These are phyloP conservation scores for Hypsizygus marmoreus DNA, from an alignment of 768 basidiomycete species.

Conservation along the genomic window DNA sequence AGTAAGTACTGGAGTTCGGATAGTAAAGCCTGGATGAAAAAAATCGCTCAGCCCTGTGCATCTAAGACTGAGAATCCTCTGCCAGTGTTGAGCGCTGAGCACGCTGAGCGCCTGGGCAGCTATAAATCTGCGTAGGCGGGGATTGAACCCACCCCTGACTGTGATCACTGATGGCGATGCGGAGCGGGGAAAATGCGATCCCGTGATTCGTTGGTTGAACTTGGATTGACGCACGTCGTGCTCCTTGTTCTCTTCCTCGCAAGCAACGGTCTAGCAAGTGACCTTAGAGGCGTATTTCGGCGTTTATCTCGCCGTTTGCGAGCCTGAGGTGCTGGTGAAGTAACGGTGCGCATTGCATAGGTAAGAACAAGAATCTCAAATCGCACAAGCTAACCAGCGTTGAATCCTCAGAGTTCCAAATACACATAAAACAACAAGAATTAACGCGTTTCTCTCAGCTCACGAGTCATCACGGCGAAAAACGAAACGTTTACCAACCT, in stretches of 20 bases:
- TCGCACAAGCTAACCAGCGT: background rate
- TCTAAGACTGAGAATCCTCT: no score
- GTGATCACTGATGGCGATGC: constrained; percentile 3
- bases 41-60: no score
- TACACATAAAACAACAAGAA: constrained; percentile 21
- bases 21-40: no score
- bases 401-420: constrained; percentile 15
- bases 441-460: constrained; percentile 25
- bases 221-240: constrained; percentile 5
- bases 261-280: constrained; percentile 17
- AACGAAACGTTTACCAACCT: constrained; percentile 15
- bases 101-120: no score
- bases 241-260: constrained; percentile 17
- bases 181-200: constrained; percentile 6
- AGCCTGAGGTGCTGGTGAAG: constrained; percentile 18
- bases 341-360: constrained; percentile 20
- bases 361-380: constrained; percentile 5
- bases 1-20: no score
- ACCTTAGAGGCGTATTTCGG: constrained; percentile 14
- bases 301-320: constrained; percentile 13
- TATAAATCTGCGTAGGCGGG: no score
- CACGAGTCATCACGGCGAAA: constrained; percentile 21
- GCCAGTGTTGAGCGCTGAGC: no score
- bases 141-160: no score
- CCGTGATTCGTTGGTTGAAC: constrained; percentile 18